A percentile compares a stretch with the other conserved stretches of the same genome.
Conservation (phyloP, 169 alveolate genomes). For the Eimeria maxima region DNA sequence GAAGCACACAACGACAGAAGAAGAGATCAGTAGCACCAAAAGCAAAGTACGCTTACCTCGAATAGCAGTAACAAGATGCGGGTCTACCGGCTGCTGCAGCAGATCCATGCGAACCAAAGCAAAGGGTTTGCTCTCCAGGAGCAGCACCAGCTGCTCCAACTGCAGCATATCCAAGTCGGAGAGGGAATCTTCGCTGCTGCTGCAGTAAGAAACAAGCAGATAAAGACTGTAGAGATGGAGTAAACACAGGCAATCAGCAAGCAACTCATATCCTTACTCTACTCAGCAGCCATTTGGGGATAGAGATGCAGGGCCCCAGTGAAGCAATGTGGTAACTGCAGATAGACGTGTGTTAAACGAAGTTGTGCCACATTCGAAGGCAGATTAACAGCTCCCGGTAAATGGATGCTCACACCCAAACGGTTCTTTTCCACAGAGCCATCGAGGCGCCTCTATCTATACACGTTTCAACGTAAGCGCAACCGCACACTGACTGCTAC, state of each 20-base stretch:
- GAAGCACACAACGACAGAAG: not conserved
- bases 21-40: not conserved
- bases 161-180: conserved; percentile 37
- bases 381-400: not conserved
- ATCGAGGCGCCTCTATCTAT: not conserved
- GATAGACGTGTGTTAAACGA: not conserved
- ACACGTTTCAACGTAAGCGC: not conserved
- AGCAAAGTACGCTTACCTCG: conserved; percentile 26
- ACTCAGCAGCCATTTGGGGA: not conserved
- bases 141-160: conserved; percentile 59
- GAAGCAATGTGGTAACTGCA: not conserved
- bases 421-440: not conserved
- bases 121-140: conserved; percentile 55
- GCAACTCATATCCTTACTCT: not conserved
- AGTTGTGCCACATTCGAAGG: not conserved
- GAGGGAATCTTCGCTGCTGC: conserved; percentile 68
- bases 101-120: conserved; percentile 60
- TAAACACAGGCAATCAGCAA: not conserved
- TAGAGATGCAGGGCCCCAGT: not conserved
- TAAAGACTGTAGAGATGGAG: not conserved
- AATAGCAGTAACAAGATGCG: conserved; percentile 57
- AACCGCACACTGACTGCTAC: not conserved
- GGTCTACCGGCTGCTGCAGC: conserved; percentile 46
- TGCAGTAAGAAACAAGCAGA: conserved; percentile 1
- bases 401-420: not conserved